Evolutionary conservation across 2,329 filamentous ascomycete genomes (phyloP), one percentile per base, ranked within the genome.

Genomic region (Diplodia corticola): DNA sequence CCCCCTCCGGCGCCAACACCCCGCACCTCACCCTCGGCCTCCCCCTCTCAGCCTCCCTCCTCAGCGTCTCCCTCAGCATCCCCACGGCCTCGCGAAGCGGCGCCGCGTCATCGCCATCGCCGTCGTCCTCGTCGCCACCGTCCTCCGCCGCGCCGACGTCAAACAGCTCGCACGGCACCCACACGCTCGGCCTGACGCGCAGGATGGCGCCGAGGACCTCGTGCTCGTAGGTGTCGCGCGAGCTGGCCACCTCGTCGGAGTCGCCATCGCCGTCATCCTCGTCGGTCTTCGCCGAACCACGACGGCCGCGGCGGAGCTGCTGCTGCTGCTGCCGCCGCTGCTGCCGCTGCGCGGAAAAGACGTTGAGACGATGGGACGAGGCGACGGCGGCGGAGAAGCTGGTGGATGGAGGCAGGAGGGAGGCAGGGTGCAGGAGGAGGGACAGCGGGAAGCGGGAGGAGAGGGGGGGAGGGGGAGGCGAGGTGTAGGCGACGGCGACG

Each of bases 161-260:
- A 30, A 50, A 30, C 20, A 40, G 5, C 15, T 63, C 59, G 46
- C 51, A 57, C 37, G 63, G 54, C 6, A 65, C 40, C 63, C 63
- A 65, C 17, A 51, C 10, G 5, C n/a, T 17, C 6, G 63, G 63
- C 20, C 53, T 20, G 35, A 24, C 28, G 20, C 33, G 40, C 13
- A 65, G 53, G 13, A 65, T 40, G 3, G 26, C 46, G 30, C 46
- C 46, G 17, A 63, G 59, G 20, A 63, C 40, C 12, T 37, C 33
- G 46, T 60, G 55, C 55, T 60, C 59, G 46, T 50, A 51, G 59
- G 17, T n/a, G n/a, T n/a, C n/a, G n/a, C n/a, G 48, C n/a, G 44
- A 35, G 30, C 28, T 13, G 28, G 20, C 40, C 24, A 24, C n/a
- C 40, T 33, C 30, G 12, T 15, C 15, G n/a, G n/a, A n/a, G 44